Evolutionary conservation across 768 basidiomycete species (phyloP), one percentile per base, ranked within the genome.

Genomic region (Wakefieldia striispora): DNA sequence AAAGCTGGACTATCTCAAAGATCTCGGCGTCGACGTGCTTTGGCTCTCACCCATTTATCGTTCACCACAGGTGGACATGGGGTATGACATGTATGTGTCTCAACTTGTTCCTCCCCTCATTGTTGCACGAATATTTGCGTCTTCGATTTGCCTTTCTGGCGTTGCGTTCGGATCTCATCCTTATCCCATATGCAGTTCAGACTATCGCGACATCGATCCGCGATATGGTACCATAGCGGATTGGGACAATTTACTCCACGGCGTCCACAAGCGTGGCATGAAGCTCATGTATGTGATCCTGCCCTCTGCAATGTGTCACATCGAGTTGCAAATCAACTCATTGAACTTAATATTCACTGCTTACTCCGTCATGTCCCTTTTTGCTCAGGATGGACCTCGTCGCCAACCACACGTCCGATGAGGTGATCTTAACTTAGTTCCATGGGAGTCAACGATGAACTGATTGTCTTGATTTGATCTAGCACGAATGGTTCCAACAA

Each of bases 401-500:
- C 23, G 82, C 83, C 9, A 88, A 88, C 63, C 86, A 88, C 61
- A 79, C 80, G 3, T 87, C 86, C 0, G 76, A 82, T 65, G 77
- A 84, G 75, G 83, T 80, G 34, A 29, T 24, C 24, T 34, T 34
- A 39, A 13, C 31, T 8, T 35, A 45, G 27, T 20, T 42, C 42
- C 58, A 17, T 43, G 19, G 4, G 40, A 40, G 26, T 40, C 6
- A 9, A 31, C n/a, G 8, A 24, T 36, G 35, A 43, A 37, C 46
- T 56, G 44, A 53, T 49, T 35, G 42, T 41, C 27, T n/a, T n/a
- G 5, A 24, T 42, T 23, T 42, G 16, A 41, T 42, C 29, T 53
- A 88, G 83, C 88, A 88, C 56, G 74, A 72, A 11, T 90, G 88
- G 88, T 91, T 88, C 69, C 51, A 74, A 27, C 72, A 80, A 56